These are phyloP conservation scores for Solanum dulcamara DNA, from an alignment of 257 asterid genomes.

Conservation along the genomic window DNA sequence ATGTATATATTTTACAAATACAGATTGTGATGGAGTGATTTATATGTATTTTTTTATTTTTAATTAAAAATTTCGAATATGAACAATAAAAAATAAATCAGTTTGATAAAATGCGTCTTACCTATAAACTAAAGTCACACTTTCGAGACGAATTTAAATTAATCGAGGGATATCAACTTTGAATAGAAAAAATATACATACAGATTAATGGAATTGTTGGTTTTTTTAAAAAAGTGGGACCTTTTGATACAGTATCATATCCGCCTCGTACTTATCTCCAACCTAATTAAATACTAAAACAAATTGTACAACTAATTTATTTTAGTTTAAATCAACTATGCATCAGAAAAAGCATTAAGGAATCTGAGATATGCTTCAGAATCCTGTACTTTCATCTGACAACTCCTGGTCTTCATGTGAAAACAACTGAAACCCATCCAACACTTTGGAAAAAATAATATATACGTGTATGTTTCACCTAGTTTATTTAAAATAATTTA, in stretches of 20 bases:
- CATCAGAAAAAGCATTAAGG: not conserved
- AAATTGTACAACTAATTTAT: not conserved
- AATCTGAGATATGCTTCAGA: not conserved
- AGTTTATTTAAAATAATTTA: too few relatives aligned
- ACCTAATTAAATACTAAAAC: not conserved
- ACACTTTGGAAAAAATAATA: too few relatives aligned
- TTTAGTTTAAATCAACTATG: not conserved
- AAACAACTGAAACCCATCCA: not conserved
- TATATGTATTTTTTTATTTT: not conserved
- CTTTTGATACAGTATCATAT: not conserved
- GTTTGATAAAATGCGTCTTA: fast-evolving
- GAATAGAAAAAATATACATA: not conserved
- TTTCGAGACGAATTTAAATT: not conserved
- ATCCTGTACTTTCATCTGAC: not conserved
- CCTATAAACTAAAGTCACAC: not conserved
- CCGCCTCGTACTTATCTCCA: not conserved
- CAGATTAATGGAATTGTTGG: not conserved
- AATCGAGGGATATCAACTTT: not conserved
- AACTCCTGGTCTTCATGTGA: not conserved
- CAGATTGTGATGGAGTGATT: not conserved
- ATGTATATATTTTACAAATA: not conserved
- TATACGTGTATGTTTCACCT: too few relatives aligned
- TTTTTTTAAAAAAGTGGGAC: not conserved
- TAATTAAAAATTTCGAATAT: not conserved
- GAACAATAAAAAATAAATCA: fast-evolving